Conservation (phyloP, 306 rosid genomes). For the Prunus dulcis region DNA sequence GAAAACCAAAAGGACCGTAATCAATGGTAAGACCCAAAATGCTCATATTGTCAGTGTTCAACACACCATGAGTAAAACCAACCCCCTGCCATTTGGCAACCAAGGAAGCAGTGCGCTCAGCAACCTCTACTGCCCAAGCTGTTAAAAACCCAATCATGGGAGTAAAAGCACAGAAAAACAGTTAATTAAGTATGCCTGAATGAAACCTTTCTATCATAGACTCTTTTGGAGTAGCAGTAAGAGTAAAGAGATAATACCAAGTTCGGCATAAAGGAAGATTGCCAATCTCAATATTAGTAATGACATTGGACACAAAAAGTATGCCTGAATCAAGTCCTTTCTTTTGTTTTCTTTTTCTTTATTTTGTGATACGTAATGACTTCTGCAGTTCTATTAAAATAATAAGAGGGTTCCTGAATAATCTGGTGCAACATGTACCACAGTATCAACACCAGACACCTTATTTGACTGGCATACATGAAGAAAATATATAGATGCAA, state of each 20-base stretch:
- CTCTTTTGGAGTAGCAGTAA: not conserved
- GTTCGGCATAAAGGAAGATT: not conserved
- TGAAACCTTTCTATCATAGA: not conserved
- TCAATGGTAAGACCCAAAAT: constrained; percentile 96
- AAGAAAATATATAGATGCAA: not conserved
- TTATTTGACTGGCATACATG: not conserved
- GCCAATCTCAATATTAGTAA: not conserved
- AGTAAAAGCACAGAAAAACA: constrained; percentile 10
- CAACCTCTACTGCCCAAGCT: constrained; percentile 95
- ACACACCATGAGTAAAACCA: constrained; percentile 98
- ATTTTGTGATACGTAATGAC: not conserved
- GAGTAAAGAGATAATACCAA: not conserved
- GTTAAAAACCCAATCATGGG: constrained; percentile 28
- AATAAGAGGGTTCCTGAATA: not conserved
- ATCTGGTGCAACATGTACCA: not conserved
- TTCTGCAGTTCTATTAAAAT: not conserved
- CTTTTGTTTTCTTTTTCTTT: not conserved
- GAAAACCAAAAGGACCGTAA: constrained; percentile 97
- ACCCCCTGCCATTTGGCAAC: constrained; percentile 97
- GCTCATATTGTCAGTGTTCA: constrained; percentile 99
- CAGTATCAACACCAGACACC: not conserved
- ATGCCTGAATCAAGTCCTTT: too few relatives aligned
- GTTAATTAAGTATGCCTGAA: constrained; percentile 1
- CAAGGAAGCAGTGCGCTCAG: constrained; percentile 91
- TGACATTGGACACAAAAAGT: not conserved